Conservation (phyloP, 108 stramenopile species). For the Discostella stelligeroides region DNA sequence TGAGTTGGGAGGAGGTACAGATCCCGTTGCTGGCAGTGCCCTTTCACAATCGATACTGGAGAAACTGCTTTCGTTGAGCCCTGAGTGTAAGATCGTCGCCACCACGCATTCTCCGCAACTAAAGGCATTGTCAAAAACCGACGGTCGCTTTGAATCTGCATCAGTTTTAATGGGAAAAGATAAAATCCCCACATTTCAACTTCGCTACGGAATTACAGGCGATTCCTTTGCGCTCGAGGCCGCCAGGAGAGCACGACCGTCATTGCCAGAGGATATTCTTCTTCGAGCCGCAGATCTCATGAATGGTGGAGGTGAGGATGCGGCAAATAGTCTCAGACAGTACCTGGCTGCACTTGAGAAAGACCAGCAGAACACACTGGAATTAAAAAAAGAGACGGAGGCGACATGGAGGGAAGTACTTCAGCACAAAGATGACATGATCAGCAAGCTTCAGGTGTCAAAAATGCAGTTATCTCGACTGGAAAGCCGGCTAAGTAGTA, state of each 20-base stretch:
- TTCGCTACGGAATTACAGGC: conserved; percentile 72
- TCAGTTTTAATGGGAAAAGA: conserved; percentile 53
- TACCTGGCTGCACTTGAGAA: conserved; percentile 55
- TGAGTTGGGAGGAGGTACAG: conserved; percentile 83
- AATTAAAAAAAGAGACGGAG: conserved; percentile 36
- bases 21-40: conserved; percentile 72
- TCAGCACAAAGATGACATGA: conserved; percentile 53
- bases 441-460: conserved; percentile 61
- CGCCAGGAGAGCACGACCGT: conserved; percentile 58
- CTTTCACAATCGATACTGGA: conserved; percentile 80
- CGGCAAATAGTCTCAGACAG: conserved; percentile 27
- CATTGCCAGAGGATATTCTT: conserved; percentile 69
- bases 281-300: conserved; percentile 60
- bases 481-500: conserved; percentile 53
- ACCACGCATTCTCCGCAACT: conserved; percentile 83
- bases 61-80: conserved; percentile 44
- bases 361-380: conserved; percentile 36
- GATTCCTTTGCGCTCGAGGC: conserved; percentile 81
- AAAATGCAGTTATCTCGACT: conserved; percentile 54
- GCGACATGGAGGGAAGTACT: conserved; percentile 29
- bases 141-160: conserved; percentile 64
- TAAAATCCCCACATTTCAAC: conserved; percentile 57
- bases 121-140: conserved; percentile 65
- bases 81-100: conserved; percentile 59
- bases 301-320: conserved; percentile 41